Evolutionary conservation across 129 eudicot genomes (phyloP).

Genomic region (Arctium lappa): DNA sequence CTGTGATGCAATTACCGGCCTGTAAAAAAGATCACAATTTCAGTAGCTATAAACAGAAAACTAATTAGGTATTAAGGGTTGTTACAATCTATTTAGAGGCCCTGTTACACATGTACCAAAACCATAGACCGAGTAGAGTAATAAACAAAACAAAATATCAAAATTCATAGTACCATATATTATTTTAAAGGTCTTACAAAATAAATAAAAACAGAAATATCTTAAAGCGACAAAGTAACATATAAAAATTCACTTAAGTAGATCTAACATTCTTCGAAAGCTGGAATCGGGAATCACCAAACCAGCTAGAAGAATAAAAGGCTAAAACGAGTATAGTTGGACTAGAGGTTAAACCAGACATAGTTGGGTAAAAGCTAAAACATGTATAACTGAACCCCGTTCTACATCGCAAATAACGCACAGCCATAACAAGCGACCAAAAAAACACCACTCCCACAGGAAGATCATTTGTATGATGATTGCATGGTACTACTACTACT

Average conservation of each 20-base stretch:
- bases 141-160: neutral
- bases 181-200: too few relatives aligned
- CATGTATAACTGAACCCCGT: too few relatives aligned
- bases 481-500: too few relatives aligned
- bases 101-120: neutral
- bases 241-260: neutral
- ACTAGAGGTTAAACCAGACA: too few relatives aligned
- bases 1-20: slow-evolving; percentile 85
- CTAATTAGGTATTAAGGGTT: neutral
- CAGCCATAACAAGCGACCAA: too few relatives aligned
- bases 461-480: too few relatives aligned
- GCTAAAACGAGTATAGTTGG: neutral
- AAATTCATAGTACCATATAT: neutral
- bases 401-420: too few relatives aligned
- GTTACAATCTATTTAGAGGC: neutral
- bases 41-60: neutral
- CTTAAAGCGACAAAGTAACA: neutral
- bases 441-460: too few relatives aligned
- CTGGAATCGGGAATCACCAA: too few relatives aligned
- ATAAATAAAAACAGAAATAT: too few relatives aligned
- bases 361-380: too few relatives aligned
- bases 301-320: neutral
- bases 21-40: slow-evolving; percentile 25
- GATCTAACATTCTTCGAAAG: too few relatives aligned
- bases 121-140: neutral